Percentiles rank a stretch among this genome's conserved stretches.
Conservation (phyloP, 1,284 basidiomycete genomes). For the Ustilago loliicola region DNA sequence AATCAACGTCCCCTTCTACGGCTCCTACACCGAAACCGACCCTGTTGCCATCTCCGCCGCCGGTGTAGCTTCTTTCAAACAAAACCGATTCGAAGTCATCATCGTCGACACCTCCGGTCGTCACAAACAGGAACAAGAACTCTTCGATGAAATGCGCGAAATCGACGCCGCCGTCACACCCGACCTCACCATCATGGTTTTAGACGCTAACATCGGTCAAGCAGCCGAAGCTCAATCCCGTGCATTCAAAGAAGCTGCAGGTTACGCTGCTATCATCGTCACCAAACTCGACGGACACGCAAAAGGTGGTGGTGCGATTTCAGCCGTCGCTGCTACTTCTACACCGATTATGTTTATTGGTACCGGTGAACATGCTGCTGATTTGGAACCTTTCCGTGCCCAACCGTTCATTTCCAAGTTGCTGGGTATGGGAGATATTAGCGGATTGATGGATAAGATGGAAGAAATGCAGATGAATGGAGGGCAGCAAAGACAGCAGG, state of each 20-base stretch:
- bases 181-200: constrained; percentile 73
- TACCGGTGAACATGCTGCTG: constrained; percentile 95
- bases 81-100: constrained; percentile 97
- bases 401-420: constrained; percentile 98
- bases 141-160: constrained; percentile 98
- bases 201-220: constrained; percentile 79
- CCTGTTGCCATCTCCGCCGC: constrained; percentile 93
- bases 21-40: constrained; percentile 98
- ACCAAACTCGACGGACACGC: constrained; percentile 99
- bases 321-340: constrained; percentile 96
- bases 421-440: constrained; percentile 93
- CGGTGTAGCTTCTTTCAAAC: constrained; percentile 96
- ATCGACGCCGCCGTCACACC: constrained; percentile 93
- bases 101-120: constrained; percentile 98
- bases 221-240: constrained; percentile 95
- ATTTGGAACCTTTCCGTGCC: constrained; percentile 94
- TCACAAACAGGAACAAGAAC: constrained; percentile 95
- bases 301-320: constrained; percentile 98
- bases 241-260: constrained; percentile 97
- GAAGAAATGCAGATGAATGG: constrained; percentile 76
- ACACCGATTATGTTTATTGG: constrained; percentile 99
- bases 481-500: constrained; percentile 86
- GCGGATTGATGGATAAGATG: constrained; percentile 86
- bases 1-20: constrained; percentile 98
- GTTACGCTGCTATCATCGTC: constrained; percentile 98